Evolutionary conservation across 164 flowering plant genomes (phyloP).

Genomic region (Litsea cubeba): DNA sequence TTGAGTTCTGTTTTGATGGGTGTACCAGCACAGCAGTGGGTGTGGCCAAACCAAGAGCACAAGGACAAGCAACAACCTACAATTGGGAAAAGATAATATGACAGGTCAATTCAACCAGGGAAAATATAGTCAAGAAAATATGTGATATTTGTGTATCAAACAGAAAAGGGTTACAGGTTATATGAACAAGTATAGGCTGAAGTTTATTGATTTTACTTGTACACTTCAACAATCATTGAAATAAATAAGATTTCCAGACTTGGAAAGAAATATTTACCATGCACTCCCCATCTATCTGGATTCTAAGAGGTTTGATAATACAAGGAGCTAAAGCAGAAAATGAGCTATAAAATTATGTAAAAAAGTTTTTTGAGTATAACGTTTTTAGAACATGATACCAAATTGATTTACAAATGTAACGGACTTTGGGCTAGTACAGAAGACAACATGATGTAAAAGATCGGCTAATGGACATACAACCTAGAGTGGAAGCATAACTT

Average conservation of each 20-base stretch:
- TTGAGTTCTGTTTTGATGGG: slow-evolving; percentile 3
- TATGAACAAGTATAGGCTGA: not conserved
- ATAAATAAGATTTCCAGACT: not conserved
- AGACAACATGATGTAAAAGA: too few species aligned
- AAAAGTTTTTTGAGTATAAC: too few species aligned
- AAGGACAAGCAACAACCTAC: slow-evolving; percentile 98
- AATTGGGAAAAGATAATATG: slow-evolving; percentile 10
- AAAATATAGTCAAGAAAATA: not conserved
- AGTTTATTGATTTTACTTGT: too few species aligned
- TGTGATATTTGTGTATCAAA: not conserved
- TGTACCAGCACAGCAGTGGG: slow-evolving; percentile 95
- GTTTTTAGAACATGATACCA: too few species aligned
- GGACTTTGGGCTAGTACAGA: too few species aligned
- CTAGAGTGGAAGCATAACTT: too few species aligned
- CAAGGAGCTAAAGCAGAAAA: not conserved
- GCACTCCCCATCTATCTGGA: not conserved
- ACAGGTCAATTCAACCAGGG: not conserved
- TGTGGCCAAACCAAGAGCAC: slow-evolving; percentile 98
- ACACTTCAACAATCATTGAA: too few species aligned
- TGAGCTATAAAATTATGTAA: too few species aligned
- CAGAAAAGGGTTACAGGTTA: not conserved
- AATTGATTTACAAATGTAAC: too few species aligned
- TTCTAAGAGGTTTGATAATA: not conserved
- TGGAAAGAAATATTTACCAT: not conserved
- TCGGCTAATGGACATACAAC: too few species aligned